Evolutionary conservation across 1,139 yeast species (phyloP), one percentile per base, ranked within the genome.

Genomic region (Sugiyamaella paludigena): DNA sequence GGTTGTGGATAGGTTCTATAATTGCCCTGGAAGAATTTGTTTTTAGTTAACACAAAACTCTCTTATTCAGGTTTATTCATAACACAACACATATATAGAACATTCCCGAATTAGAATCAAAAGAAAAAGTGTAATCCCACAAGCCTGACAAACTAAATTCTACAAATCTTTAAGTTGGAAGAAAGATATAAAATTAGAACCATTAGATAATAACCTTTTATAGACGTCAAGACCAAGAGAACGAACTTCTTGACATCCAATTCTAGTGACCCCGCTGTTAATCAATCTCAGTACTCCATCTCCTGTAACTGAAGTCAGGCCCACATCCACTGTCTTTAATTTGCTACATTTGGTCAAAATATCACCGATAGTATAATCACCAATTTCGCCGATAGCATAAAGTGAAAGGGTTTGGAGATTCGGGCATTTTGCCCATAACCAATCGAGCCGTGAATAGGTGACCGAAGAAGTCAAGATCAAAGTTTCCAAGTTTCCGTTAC

Each of bases 201-300:
- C 5, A 19, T 5, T 19, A 5, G 42, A 30, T 12, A 32, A 29
- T 15, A 41, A 32, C 27, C 16, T 34, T 13, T 16, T 11, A 27
- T 35, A 29, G 2, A 36, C 35, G 30, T 42, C 45, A 11, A 42
- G 7, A n/a, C 37, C 29, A 11, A 42, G 29, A 5, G 33, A 16
- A 19, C 24, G 24, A 28, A 42, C 31, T 7, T 39, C 35, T 36
- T 42, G 28, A 24, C 45, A 42, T 34, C 45, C 45, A 16, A 42
- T 36, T 11, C 30, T 12, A 12, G 16, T 34, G 10, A 36, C 39
- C 5, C 45, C 40, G 30, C 31, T 39, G 5, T 26, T 28, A 6
- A 28, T 28, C 8, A 42, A 30, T 27, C 13, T 13, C 19, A 42
- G 30, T 8, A 42, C 26, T 35, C 31, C 15, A 7, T 42, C 35